Conservation (phyloP, 2,329 filamentous ascomycete genomes). For the Sporothrix schenckii region DNA sequence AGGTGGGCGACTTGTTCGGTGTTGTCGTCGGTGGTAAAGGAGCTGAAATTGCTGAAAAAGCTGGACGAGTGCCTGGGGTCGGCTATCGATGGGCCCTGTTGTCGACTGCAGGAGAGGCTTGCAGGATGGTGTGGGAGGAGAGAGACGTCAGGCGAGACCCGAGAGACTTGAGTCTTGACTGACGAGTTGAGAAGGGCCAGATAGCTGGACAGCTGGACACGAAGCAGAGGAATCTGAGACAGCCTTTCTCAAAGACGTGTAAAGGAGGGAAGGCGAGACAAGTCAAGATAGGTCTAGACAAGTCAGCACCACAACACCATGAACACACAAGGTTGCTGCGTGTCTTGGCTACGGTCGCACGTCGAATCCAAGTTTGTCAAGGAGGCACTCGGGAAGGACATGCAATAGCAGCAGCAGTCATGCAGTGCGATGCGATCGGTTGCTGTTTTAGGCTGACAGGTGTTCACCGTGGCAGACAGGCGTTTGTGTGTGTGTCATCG, state of each 20-base stretch:
- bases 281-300: neutral
- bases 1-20: neutral
- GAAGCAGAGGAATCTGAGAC: neutral
- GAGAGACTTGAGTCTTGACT: neutral
- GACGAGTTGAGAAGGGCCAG: conserved; percentile 1
- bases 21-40: neutral
- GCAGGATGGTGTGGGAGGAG: neutral
- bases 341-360: conserved; percentile 28
- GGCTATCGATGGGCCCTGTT: conserved; percentile 1
- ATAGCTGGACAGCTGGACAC: neutral
- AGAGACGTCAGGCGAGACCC: conserved; percentile 9
- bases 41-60: neutral
- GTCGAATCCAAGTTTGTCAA: conserved; percentile 23
- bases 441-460: neutral
- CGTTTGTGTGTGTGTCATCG: neutral
- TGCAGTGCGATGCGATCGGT: neutral
- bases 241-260: neutral
- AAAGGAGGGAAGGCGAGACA: neutral
- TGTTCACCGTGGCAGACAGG: conserved; percentile 13
- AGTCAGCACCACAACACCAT: neutral
- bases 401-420: neutral
- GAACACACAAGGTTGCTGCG: conserved; percentile 20
- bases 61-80: neutral
- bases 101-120: neutral
- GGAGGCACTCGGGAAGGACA: conserved; percentile 18